These are phyloP conservation scores for Drechslerella coelobrocha DNA, from an alignment of 2,329 filamentous ascomycete genomes.

Conservation along the genomic window DNA sequence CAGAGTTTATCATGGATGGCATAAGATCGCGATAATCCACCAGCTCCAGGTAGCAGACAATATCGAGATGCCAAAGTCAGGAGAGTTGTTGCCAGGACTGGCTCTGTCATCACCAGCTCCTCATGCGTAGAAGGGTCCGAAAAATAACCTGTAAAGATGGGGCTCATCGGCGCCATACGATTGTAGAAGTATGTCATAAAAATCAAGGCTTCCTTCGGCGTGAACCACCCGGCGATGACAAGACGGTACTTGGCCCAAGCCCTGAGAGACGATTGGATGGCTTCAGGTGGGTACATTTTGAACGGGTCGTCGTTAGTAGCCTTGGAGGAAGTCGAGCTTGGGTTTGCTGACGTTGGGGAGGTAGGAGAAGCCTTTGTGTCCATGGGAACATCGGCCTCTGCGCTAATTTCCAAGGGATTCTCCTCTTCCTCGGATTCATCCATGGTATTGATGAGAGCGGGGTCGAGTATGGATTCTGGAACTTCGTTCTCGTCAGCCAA, in stretches of 20 bases:
- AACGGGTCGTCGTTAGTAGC: constrained; percentile 46
- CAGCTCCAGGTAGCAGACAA: constrained; percentile 77
- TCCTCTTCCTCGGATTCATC: constrained; percentile 43
- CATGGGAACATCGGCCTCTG: constrained; percentile 3
- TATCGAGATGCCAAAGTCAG: constrained; percentile 91
- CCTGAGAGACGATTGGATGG: constrained; percentile 66
- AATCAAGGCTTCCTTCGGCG: constrained; percentile 85
- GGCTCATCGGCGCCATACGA: constrained; percentile 87
- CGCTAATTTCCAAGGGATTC: constrained; percentile 23
- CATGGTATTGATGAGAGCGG: constrained; percentile 25
- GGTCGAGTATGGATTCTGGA: constrained; percentile 50
- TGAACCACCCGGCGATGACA: constrained; percentile 96
- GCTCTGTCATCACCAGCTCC: constrained; percentile 84
- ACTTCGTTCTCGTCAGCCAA: constrained; percentile 50
- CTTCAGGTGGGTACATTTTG: constrained; percentile 60
- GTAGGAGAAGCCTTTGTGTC: constrained; percentile 22
- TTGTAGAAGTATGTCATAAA: constrained; percentile 97
- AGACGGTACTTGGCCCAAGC: constrained; percentile 94
- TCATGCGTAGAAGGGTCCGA: constrained; percentile 70
- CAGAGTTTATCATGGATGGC: constrained; percentile 95
- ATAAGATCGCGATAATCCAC: constrained; percentile 81
- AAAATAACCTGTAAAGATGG: constrained; percentile 77
- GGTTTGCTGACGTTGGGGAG: constrained; percentile 35
- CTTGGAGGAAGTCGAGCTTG: constrained; percentile 39
- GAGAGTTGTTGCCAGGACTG: constrained; percentile 88